phyloP scores from a whole-genome alignment of 2,329 filamentous ascomycete species.

The Diaporthe citrichinensis region DNA sequence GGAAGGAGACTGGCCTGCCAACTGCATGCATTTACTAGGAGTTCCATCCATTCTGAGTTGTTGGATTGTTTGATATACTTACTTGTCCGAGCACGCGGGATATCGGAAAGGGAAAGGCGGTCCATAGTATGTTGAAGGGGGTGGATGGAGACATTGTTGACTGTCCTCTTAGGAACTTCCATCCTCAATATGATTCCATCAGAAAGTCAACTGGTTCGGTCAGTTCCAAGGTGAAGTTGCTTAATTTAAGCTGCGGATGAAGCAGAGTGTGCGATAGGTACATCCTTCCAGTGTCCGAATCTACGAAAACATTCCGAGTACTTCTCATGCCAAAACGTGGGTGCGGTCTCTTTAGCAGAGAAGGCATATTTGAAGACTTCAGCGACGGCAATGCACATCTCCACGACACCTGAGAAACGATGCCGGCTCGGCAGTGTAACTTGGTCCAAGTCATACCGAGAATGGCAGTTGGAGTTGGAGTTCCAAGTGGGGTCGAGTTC shows the following conservation, averaged over 20 bases:
- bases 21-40: conserved; percentile 29
- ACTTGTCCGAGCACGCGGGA: background rate
- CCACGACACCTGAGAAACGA: background rate
- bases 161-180: background rate
- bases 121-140: background rate
- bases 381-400: background rate
- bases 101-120: background rate
- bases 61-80: background rate
- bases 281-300: background rate
- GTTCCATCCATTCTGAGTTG: conserved; percentile 1
- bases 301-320: no score
- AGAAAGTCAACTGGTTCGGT: no score
- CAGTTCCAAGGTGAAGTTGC: background rate
- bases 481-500: no score
- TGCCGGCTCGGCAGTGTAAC: background rate
- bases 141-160: background rate
- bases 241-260: no score
- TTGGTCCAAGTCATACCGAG: background rate
- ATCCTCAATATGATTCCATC: no score
- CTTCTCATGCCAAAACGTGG: background rate
- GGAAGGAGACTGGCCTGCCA: conserved; percentile 10
- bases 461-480: background rate
- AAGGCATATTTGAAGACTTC: background rate
- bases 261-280: background rate
- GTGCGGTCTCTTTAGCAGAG: background rate